Base-by-base conservation (phyloP, 2,329 filamentous ascomycete species). In the Orbilia blumenaviensis region DNA sequence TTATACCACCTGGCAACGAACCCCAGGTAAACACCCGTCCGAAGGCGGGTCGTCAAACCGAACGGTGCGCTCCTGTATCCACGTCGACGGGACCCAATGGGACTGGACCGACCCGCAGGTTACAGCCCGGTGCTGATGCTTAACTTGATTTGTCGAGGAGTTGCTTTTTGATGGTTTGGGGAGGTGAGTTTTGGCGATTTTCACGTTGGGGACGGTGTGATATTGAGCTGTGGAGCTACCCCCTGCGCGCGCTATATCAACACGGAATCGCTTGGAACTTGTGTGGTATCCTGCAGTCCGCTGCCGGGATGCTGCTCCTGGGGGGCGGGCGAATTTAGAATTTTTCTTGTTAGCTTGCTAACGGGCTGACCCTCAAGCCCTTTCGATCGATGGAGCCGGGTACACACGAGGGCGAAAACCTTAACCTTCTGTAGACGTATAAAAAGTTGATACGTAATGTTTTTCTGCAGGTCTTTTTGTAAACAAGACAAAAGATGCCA, bases 81-180 rank as follows among this genome's bases (percentile, higher is more conserved):
- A 56, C 29, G 52, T 56, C 52, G 32, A 56, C 52, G 52, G 52
- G 52, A 56, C 52, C 29, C 32, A 56, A 56, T 38, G 52, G 32
- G 52, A 56, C 52, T 21, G 52, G 32, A 50, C 52, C 52, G 29
- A 56, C 52, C 52, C 52, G 52, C 52, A 56, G 52, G 48, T 4
- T 54, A 34, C 48, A 54, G 14, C 46, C 46, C 46, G 48, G 52
- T 56, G 29, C 25, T 56, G 52, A 56, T 56, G 52, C 52, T 56
- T 56, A 56, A 56, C 52, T 56, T 56, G 52, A 56, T 56, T 56
- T 56, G 52, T 56, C 52, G 29, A 38, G 23, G 52, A 56, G 29
- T 56, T 56, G 52, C 52, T 56, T 56, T 56, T 56, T 56, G 52
- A 56, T 56, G 29, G 52, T 23, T 56, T 27, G 5, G 52, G 52